These are phyloP conservation scores for Hortaea sp. DNA, from an alignment of 2,329 filamentous ascomycete species.

Conservation along the genomic window DNA sequence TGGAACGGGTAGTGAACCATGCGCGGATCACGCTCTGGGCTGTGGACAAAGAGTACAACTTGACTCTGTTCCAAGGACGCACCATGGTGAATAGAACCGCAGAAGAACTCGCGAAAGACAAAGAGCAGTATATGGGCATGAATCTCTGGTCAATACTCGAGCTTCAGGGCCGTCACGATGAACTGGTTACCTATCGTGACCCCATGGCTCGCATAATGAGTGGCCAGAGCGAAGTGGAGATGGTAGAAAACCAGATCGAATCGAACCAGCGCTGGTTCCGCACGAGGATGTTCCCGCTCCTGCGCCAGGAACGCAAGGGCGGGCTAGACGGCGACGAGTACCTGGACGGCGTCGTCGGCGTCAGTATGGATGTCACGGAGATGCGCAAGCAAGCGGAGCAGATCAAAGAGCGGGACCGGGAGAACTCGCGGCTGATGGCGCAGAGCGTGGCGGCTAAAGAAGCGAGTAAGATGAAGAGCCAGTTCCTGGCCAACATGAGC, in stretches of 20 bases:
- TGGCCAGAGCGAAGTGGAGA: constrained; percentile 50
- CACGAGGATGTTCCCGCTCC: constrained; percentile 59
- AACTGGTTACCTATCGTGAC: constrained; percentile 36
- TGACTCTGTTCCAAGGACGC: constrained; percentile 61
- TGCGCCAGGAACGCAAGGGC: constrained; percentile 44
- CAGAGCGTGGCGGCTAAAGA: constrained; percentile 73
- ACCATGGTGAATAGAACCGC: constrained; percentile 25
- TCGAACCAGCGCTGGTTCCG: constrained; percentile 57
- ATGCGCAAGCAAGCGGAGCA: constrained; percentile 55
- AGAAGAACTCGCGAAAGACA: constrained; percentile 2
- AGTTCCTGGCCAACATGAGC: constrained; percentile 59
- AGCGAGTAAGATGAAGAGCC: constrained; percentile 68
- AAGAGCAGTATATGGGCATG: constrained; percentile 41
- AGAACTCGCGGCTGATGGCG: constrained; percentile 60
- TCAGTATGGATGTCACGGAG: constrained; percentile 73
- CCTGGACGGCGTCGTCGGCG: constrained; percentile 63
- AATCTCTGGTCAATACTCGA: constrained; percentile 56
- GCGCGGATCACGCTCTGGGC: constrained; percentile 68
- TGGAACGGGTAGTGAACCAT: constrained; percentile 63
- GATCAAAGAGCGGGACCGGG: constrained; percentile 50
- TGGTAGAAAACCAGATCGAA: constrained; percentile 51
- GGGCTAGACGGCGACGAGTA: constrained; percentile 42
- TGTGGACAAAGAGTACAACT: constrained; percentile 49
- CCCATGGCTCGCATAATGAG: constrained; percentile 56
- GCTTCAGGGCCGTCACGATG: constrained; percentile 18